Evolutionary conservation across 371 early-diverging fungal genomes (phyloP).

Genomic region (Actinomortierella wolfii): DNA sequence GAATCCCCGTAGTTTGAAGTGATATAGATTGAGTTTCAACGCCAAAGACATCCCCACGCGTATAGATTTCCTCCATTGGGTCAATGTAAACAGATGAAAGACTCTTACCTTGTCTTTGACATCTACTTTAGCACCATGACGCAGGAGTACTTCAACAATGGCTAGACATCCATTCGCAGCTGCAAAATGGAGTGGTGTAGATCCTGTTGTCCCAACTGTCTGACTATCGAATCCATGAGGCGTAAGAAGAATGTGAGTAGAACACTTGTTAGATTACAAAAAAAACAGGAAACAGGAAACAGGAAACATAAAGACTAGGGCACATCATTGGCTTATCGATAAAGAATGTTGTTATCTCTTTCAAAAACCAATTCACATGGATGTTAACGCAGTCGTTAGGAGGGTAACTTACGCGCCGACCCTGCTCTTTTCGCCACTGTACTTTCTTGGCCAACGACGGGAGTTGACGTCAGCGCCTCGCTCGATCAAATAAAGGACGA

Average conservation of each 20-base stretch:
- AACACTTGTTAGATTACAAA: background rate
- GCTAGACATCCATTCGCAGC: conserved; percentile 69
- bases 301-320: no score
- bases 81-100: no score
- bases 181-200: conserved; percentile 78
- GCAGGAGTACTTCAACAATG: conserved; percentile 63
- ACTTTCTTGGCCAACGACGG: conserved; percentile 49
- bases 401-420: conserved; percentile 19
- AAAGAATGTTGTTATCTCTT: no score
- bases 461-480: conserved; percentile 76
- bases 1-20: background rate
- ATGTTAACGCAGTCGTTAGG: no score
- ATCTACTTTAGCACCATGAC: conserved; percentile 63
- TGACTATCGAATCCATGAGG: conserved; percentile 7
- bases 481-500: conserved; percentile 73
- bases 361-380: no score
- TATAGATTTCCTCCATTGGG: no score
- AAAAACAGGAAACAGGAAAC: no score
- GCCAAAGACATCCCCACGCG: no score
- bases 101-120: conserved; percentile 58
- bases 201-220: conserved; percentile 59
- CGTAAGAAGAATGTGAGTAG: background rate
- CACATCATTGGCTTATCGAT: no score
- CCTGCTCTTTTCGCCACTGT: conserved; percentile 25
- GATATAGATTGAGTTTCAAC: background rate